Evolutionary conservation across 2,329 filamentous ascomycete genomes (phyloP).

Genomic region (Xylariaceae sp.): DNA sequence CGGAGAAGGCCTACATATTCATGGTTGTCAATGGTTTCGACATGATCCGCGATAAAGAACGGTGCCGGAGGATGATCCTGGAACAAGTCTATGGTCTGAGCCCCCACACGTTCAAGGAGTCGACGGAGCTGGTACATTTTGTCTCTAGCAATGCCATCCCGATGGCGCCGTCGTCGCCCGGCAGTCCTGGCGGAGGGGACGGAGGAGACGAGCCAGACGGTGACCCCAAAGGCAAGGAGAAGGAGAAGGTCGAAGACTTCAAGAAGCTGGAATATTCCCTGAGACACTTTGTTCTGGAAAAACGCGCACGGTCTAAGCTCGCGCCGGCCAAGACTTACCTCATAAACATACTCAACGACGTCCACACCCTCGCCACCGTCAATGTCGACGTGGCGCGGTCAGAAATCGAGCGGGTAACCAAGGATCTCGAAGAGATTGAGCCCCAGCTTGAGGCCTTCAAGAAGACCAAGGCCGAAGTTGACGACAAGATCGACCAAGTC

Average conservation of each 20-base stretch:
- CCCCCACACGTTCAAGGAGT: conserved; percentile 87
- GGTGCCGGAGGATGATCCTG: conserved; percentile 87
- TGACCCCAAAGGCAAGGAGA: conserved; percentile 71
- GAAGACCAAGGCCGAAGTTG: conserved; percentile 72
- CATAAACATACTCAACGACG: conserved; percentile 83
- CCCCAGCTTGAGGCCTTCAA: conserved; percentile 79
- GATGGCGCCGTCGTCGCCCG: conserved; percentile 53
- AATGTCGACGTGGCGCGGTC: conserved; percentile 82
- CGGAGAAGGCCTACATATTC: conserved; percentile 98
- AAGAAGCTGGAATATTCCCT: conserved; percentile 83
- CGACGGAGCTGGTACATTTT: conserved; percentile 89
- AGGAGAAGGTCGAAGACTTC: conserved; percentile 81
- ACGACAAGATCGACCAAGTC: conserved; percentile 71
- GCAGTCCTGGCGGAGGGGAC: conserved; percentile 51
- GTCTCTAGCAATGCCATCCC: conserved; percentile 96
- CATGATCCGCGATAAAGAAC: conserved; percentile 82
- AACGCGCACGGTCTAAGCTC: conserved; percentile 89
- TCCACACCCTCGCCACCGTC: conserved; percentile 75
- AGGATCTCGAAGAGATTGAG: conserved; percentile 75
- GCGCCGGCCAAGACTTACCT: conserved; percentile 94
- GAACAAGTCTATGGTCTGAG: conserved; percentile 86
- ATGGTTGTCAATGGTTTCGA: conserved; percentile 98
- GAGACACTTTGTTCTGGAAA: conserved; percentile 89
- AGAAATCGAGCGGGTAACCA: conserved; percentile 76
- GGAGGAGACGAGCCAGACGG: conserved; percentile 50